Evolutionary conservation across 2,329 filamentous ascomycete genomes (phyloP), one percentile per base, ranked within the genome.

Genomic region (Colletotrichum godetiae): DNA sequence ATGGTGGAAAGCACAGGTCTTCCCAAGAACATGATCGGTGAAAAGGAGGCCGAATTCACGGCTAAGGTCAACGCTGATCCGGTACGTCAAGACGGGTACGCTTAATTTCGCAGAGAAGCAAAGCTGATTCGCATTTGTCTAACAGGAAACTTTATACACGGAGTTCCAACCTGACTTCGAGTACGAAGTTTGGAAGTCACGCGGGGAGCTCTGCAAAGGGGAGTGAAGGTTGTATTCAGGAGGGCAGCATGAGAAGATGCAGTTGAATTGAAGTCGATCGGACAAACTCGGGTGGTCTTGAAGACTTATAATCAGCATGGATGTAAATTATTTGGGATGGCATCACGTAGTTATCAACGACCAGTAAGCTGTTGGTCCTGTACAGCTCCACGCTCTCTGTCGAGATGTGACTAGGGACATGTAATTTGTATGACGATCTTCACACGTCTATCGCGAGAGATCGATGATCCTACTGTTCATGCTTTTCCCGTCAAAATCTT

Each of bases 11-110:
- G 76, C 11, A 66, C 79, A 0, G 74, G 78, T 0, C 56, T 80
- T 11, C 71, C 76, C 5, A 83, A 79, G 73, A 74, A 74, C 10
- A 57, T 73, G 8, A 81, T 85, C 13, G 77, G 76, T 6, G 80
- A 84, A 55, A 82, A 85, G 58, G 82, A 82, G 75, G 84, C 84
- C 3, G 79, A 80, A 60, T 83, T 82, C 75, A 85, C 83, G 31
- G 82, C 80, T 74, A 77, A 78, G 53, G 77, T 80, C 13, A 80
- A 81, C 53, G 77, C 79, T 13, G 78, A 81, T 29, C 78, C 79
- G 6, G 79, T 81, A 65, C 70, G 76, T 75, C 0, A 49, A 49
- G n/a, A 1, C 19, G 19, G 19, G 3, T 46, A 19, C 1, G 22
- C 24, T 0, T 4, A 63, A 29, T 1, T 12, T 2, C 13, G 29